Base-by-base conservation (phyloP, 176 grass and related monocot genomes). In the Zea luxurians region DNA sequence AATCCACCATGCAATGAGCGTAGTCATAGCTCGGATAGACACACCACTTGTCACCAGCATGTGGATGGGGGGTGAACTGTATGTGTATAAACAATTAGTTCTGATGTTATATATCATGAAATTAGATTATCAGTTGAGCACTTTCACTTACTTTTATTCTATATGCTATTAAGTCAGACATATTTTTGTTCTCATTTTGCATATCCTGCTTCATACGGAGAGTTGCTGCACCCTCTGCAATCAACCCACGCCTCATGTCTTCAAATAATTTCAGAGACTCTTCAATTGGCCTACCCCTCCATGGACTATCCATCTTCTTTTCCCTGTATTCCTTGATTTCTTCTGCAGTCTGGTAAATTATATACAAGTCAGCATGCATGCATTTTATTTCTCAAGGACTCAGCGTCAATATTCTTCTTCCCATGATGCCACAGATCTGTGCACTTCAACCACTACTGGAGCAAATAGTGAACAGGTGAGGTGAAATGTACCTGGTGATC, bases 21-120 rank as follows among this genome's bases (percentile, higher is more conserved):
- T 90, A 97, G 60, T 97, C 94, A 34, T 97, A 94, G 83, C 91
- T 97, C 17, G 94, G 94, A 88, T 97, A 97, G 83, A 97, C 92
- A 71, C 94, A 94, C 94, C 94, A 97, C 55, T 94, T 97, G 66
- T 97, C 89, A 0, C 94, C 94, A 40, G 94, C 89, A 90, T 88
- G 94, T 71, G 94, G 94, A 92, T 97, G 94, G 48, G 87, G 84
- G 52, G 89, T 84, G 67, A 97, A 94, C 91, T 97, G 87, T 62
- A 80, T n/a, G 68, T 78, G 16, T 21, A 45, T 21, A 45, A 83
- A 53, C 5, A 75, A 65, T 71, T 41, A 59, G 43, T 52, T 61
- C 11, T 46, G 73, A 48, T 63, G 20, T 63, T 61, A 18, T 42
- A 47, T 82, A 45, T 65, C 34, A 43, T 83, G 40, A 81, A 44